Percentiles rank a stretch among this genome's conserved stretches.
These are phyloP conservation scores for Colletotrichum ledebouriae DNA, from an alignment of 2,329 filamentous ascomycete genomes.

Conservation along the genomic window DNA sequence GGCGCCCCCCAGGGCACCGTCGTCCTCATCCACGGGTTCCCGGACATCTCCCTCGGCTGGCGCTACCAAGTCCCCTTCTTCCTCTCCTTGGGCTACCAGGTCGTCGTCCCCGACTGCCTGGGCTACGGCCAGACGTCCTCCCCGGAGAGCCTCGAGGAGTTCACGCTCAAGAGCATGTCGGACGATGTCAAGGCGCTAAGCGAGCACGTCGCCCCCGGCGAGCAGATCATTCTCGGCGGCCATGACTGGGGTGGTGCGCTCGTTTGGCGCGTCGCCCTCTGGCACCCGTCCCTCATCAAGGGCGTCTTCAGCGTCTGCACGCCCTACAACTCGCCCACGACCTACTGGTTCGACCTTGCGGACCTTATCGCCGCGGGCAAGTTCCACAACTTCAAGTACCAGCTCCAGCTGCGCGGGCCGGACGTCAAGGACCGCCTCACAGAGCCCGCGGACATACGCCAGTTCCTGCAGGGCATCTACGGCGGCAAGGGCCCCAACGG, in stretches of 20 bases:
- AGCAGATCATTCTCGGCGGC: conserved; percentile 82
- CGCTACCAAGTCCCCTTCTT: conserved; percentile 88
- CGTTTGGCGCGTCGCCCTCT: conserved; percentile 80
- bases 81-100: conserved; percentile 77
- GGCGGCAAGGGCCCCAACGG: conserved; percentile 72
- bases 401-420: conserved; percentile 81
- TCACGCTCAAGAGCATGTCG: conserved; percentile 76
- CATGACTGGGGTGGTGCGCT: conserved; percentile 93
- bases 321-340: conserved; percentile 72
- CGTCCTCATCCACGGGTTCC: conserved; percentile 79
- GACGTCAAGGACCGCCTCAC: conserved; percentile 72
- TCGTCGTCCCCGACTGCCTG: conserved; percentile 87
- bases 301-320: conserved; percentile 87
- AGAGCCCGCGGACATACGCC: conserved; percentile 72
- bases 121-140: conserved; percentile 86
- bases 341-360: conserved; percentile 69
- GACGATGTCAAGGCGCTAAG: conserved; percentile 83
- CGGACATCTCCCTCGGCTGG: conserved; percentile 88
- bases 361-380: conserved; percentile 66
- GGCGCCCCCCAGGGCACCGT: conserved; percentile 61
- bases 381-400: conserved; percentile 83
- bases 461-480: conserved; percentile 80
- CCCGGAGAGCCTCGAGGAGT: conserved; percentile 68
- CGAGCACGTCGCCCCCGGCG: conserved; percentile 61
- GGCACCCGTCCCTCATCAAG: conserved; percentile 78